Base-by-base conservation (phyloP, 805 yeast species). In the Henningerozyma blattae region DNA sequence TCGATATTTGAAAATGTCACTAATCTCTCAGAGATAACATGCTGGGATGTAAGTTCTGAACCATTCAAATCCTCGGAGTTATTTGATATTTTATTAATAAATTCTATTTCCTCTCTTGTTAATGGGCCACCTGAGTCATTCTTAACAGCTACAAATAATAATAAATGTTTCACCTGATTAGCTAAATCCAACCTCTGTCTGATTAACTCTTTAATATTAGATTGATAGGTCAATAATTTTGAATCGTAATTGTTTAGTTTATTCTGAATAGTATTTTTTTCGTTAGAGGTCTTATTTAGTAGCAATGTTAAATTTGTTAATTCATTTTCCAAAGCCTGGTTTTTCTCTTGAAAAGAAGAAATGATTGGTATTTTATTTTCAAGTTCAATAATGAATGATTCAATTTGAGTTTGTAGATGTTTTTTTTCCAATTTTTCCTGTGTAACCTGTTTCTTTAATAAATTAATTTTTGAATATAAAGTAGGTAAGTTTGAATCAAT, bases 301-400 rank as follows among this genome's bases (percentile, higher is more conserved):
- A 75, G 44, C 35, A 67, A 62, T 43, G 75, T 52, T 49, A 82
- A 41, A 45, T 77, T 68, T 32, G 64, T 47, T 48, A 77, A 46
- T 47, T 73, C 73, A 39, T 65, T 50, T 62, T 81, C 72, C 48
- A 79, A 45, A 31, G 65, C 49, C 39, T 61, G 49, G 45, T 82
- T 64, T 56, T 68, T 71, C 35, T 68, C 72, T 55, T 64, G 75
- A 47, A 74, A 80, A 36, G 75, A 77, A 56, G 62, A 70, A 29
- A 87, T 67, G 1, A 77, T 59, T 1, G 96, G 95, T 34, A 82
- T 76, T 46, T 81, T 75, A 15, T 70, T 64, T 46, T 85, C 91
- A 40, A 87, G 61, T 52, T 86, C 95, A 18, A 63, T 63, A 22
- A 85, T 72, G 44, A 87, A 75, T 2, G 65, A 60, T 44, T 80